A percentile compares a stretch with the other conserved stretches of the same genome.
These are phyloP conservation scores for Trichoderma virens DNA, from an alignment of 495 filamentous ascomycete genomes.

Conservation along the genomic window DNA sequence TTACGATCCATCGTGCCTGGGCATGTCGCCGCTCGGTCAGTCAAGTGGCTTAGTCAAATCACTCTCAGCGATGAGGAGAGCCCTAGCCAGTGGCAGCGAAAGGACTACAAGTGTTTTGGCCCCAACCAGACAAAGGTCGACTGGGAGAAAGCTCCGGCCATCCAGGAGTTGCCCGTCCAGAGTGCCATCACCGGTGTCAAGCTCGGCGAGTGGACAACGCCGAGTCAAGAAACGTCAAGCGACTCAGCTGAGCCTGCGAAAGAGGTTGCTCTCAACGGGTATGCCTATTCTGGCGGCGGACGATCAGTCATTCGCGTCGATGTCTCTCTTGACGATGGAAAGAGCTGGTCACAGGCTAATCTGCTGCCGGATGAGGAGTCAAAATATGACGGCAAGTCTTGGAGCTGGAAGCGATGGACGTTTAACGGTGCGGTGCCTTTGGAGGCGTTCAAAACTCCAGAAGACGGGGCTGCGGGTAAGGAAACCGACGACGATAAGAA, in stretches of 20 bases:
- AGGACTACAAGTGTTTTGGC: constrained; percentile 58
- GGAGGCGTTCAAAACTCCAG: not conserved
- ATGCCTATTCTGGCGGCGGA: constrained; percentile 54
- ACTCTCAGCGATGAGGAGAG: constrained; percentile 51
- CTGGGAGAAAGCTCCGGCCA: constrained; percentile 46
- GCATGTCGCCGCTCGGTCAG: constrained; percentile 51
- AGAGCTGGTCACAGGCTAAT: constrained; percentile 45
- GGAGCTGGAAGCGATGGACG: constrained; percentile 49
- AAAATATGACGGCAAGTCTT: constrained; percentile 33
- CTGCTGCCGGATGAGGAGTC: constrained; percentile 31
- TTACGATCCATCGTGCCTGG: constrained; percentile 55
- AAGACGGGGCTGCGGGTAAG: not conserved
- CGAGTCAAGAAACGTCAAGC: not conserved
- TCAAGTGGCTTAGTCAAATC: constrained; percentile 60
- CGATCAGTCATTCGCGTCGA: constrained; percentile 48
- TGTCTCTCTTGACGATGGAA: constrained; percentile 46
- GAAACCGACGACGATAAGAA: not conserved
- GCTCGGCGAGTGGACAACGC: constrained; percentile 40
- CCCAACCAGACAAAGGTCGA: constrained; percentile 48
- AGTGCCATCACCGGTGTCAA: constrained; percentile 39
- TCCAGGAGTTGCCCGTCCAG: constrained; percentile 56
- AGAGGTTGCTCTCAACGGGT: constrained; percentile 25
- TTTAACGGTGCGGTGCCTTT: constrained; percentile 22
- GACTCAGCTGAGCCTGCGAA: not conserved
- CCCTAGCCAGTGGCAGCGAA: constrained; percentile 49